A percentile compares a stretch with the other conserved stretches of the same genome.
phyloP scores from a whole-genome alignment of 2,329 filamentous ascomycete genomes.

The Knufia fluminis region DNA sequence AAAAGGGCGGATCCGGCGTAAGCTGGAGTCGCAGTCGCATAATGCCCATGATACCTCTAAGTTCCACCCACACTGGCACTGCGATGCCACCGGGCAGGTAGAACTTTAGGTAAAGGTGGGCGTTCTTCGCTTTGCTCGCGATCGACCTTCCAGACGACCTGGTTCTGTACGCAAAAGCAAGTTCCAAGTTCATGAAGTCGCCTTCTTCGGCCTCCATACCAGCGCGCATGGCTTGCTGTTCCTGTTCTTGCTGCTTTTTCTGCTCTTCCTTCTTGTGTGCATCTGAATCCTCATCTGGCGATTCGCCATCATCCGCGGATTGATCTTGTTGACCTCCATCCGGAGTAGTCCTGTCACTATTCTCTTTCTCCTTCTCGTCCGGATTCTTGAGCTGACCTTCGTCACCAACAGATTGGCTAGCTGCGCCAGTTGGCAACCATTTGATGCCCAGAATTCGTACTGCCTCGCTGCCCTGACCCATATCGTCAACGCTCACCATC shows the following conservation, averaged over 20 bases:
- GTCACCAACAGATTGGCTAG: constrained; percentile 50
- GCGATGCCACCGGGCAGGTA: constrained; percentile 52
- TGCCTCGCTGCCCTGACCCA: constrained; percentile 65
- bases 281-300: constrained; percentile 28
- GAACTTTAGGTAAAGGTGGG: constrained; percentile 63
- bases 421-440: constrained; percentile 64
- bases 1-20: constrained; percentile 67
- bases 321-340: constrained; percentile 25
- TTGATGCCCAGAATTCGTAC: constrained; percentile 61
- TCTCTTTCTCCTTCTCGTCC: constrained; percentile 37
- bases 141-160: constrained; percentile 52
- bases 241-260: constrained; percentile 30
- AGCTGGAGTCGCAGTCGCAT: constrained; percentile 61
- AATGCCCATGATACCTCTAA: constrained; percentile 62
- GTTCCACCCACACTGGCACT: constrained; percentile 63
- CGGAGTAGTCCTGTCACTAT: constrained; percentile 38
- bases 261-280: constrained; percentile 27
- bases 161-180: constrained; percentile 64
- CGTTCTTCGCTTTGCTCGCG: constrained; percentile 57
- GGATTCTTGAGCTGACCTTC: constrained; percentile 47
- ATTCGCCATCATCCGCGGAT: constrained; percentile 21
- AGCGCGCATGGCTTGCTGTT: constrained; percentile 36
- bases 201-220: constrained; percentile 69
- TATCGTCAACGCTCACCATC: constrained; percentile 67
- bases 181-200: constrained; percentile 67